Base-by-base conservation (phyloP, 1,284 basidiomycete species). In the Ustilago esculenta region DNA sequence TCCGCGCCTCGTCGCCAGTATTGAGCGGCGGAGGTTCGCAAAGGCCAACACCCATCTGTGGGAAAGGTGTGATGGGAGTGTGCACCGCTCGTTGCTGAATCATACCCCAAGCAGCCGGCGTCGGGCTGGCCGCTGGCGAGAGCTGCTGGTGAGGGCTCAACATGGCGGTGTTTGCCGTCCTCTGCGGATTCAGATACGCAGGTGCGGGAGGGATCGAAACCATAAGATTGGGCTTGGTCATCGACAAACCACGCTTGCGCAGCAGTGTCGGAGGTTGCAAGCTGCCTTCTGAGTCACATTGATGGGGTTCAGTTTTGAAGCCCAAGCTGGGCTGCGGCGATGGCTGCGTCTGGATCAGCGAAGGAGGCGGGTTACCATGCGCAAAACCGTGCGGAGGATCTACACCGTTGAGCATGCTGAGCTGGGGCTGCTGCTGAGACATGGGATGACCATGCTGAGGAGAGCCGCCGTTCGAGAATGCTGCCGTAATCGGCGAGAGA, bases 81-180 rank as follows among this genome's bases (percentile, higher is more conserved):
- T 67, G 61, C 59, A 76, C 64, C 12, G 65, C 74, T 7, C 70
- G 58, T 46, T 76, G 74, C 61, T 78, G 76, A 37, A 78, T 73
- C 56, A 59, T 20, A n/a, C 70, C 76, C 70, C 75, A 78, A 4
- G 71, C 69, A 25, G 60, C 53, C 7, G 66, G 54, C 23, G 63
- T 72, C 7, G 73, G 73, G 43, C 64, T 67, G 11, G 52, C 50
- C 2, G 53, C 57, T 20, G 64, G 55, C 32, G 72, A 57, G n/a
- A 56, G 55, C 39, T 72, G 69, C 30, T 48, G 45, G 37, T 72
- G 63, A 24, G 61, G 47, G 58, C 58, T 60, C 32, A 71, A 47
- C 68, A 66, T 55, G 30, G 53, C 54, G 12, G 47, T 53, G 47
- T 45, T 57, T 4, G 50, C 24, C 2, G 35, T 51, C 34, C 64